A percentile compares a stretch with the other conserved stretches of the same genome.
phyloP scores from a whole-genome alignment of 2,329 filamentous ascomycete species.

The Daldinia sp. region DNA sequence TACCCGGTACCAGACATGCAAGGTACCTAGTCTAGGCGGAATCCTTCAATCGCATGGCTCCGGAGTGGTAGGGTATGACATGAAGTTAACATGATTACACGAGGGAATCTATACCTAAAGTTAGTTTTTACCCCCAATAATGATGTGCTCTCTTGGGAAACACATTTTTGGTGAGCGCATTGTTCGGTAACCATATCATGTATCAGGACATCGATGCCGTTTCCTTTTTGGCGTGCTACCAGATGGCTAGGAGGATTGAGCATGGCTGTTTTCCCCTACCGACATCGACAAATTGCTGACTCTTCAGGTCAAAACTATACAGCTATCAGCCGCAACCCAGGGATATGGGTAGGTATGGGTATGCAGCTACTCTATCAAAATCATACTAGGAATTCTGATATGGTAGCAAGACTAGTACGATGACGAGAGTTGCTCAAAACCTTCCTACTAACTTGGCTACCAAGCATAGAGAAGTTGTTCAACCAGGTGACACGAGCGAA shows the following conservation, averaged over 20 bases:
- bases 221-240: neutral
- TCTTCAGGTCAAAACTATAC: neutral
- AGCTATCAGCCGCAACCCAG: neutral
- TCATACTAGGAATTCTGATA: neutral
- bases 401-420: neutral
- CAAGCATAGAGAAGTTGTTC: neutral
- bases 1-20: neutral
- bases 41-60: conserved; percentile 24
- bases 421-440: neutral
- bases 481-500: neutral
- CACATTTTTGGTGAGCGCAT: neutral
- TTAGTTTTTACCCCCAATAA: neutral
- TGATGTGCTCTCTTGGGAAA: neutral
- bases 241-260: neutral
- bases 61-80: neutral
- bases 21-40: neutral
- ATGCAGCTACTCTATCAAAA: neutral
- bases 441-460: neutral
- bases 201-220: neutral
- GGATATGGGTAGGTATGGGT: neutral
- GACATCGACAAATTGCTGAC: neutral
- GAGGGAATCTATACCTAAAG: neutral
- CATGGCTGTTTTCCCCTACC: neutral
- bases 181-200: neutral
- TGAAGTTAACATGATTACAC: neutral